Conservation (phyloP, 352 stramenopile genomes). For the Globisporangium nodosum region DNA sequence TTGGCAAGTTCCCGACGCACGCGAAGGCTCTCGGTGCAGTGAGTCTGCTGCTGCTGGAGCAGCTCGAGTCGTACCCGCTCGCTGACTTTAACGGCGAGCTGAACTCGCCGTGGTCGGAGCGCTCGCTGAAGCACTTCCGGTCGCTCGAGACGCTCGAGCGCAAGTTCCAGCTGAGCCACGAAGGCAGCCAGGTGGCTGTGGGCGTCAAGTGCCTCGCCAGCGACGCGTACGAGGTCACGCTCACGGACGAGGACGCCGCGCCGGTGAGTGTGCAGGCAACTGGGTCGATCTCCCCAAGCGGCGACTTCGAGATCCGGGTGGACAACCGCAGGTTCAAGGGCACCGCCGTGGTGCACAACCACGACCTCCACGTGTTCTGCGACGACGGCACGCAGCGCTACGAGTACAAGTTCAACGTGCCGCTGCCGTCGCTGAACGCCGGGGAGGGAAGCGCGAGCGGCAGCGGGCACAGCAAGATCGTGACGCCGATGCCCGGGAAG, state of each 20-base stretch:
- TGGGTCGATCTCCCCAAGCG: conserved; percentile 27
- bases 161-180: conserved; percentile 43
- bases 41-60: conserved; percentile 68
- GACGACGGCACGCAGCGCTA: conserved; percentile 67
- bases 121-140: conserved; percentile 51
- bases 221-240: conserved; percentile 34
- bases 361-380: conserved; percentile 73
- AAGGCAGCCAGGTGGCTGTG: conserved; percentile 31
- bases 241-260: conserved; percentile 19
- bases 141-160: conserved; percentile 51
- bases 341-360: conserved; percentile 58
- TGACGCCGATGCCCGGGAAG: conserved; percentile 94
- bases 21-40: conserved; percentile 69
- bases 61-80: conserved; percentile 26
- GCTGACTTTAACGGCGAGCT: conserved; percentile 36
- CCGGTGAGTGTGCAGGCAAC: conserved; percentile 20
- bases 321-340: conserved; percentile 58
- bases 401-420: conserved; percentile 80
- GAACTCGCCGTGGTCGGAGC: conserved; percentile 53
- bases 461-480: conserved; percentile 46
- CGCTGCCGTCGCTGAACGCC: conserved; percentile 41
- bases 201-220: conserved; percentile 34
- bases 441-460: conserved; percentile 21
- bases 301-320: conserved; percentile 68
- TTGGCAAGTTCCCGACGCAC: conserved; percentile 46